Evolutionary conservation across 2,329 filamentous ascomycete species (phyloP), one percentile per base, ranked within the genome.

Genomic region (Botrytis medusae): DNA sequence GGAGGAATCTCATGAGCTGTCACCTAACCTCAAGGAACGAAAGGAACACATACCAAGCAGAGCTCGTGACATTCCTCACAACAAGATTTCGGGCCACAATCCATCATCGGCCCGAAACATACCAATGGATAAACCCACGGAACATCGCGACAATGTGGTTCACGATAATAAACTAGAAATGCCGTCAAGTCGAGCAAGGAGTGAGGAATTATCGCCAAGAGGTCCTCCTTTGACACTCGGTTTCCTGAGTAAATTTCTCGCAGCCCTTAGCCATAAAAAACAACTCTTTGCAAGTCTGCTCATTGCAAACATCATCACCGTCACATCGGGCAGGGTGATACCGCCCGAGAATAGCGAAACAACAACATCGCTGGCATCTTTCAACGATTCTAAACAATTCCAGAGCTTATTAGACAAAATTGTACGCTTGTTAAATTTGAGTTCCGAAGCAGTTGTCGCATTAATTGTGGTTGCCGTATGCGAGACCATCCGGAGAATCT

Each of bases 1-100:
- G 61, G 77, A 79, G 18, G 77, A 79, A 46, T 77, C 77, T 63
- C 72, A 76, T n/a, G 77, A 80, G 46, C 46, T 48, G 46, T 25
- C 46, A 48, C 46, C 74, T 29, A 78, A 77, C 75, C 75, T 75
- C 29, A 74, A 69, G 4, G 73, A 78, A 62, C 72, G 77, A 22
- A 77, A 75, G 29, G 77, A 79, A 51, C 59, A 75, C 4, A 78
- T 78, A 34, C 72, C 77, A 18, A 78, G 76, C 22, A 48, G 46
- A 48, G 20, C 46, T 48, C 22, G 22, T 48, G 22, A 10, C 1
- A 48, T 48, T 25, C 9, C 22, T 48, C 9, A 9, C 22, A 48
- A 22, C 9, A 25, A 48, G 46, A 25, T 48, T 25, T 48, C 8
- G 46, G 10, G 46, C 46, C 46, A 25, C 46, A 48, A 25, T 25